A percentile compares a stretch with the other conserved stretches of the same genome.
Evolutionary conservation across 768 basidiomycete species (phyloP).

Genomic region (Ramaria sp.): DNA sequence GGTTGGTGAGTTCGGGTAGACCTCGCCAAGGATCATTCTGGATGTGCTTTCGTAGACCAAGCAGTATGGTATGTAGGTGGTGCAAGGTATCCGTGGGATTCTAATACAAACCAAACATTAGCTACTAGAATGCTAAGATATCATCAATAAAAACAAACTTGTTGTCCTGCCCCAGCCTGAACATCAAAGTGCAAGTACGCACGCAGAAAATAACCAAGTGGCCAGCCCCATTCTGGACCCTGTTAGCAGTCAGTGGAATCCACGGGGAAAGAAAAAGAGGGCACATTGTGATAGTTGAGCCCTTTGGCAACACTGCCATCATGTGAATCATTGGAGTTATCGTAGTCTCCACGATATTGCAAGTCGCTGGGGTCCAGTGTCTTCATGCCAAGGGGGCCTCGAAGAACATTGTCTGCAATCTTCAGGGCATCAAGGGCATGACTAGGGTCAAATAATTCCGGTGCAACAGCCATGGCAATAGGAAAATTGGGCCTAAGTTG

Average conservation of each 20-base stretch:
- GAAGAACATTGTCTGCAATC: slow-evolving; percentile 70
- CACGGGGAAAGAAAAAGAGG: slow-evolving; percentile 7
- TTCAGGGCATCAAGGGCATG: slow-evolving; percentile 74
- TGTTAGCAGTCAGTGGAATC: slow-evolving; percentile 22
- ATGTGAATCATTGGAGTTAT: slow-evolving; percentile 86
- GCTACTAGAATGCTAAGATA: neutral
- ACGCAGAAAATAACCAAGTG: slow-evolving; percentile 87
- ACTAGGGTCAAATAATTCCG: slow-evolving; percentile 78
- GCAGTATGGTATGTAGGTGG: slow-evolving; percentile 63
- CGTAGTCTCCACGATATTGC: slow-evolving; percentile 86
- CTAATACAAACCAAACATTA: slow-evolving; percentile 25
- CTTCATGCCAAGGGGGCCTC: slow-evolving; percentile 93
- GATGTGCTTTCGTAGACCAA: slow-evolving; percentile 64
- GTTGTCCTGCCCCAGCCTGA: slow-evolving; percentile 50
- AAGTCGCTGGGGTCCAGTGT: slow-evolving; percentile 81
- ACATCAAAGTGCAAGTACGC: slow-evolving; percentile 88
- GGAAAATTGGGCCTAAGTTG: slow-evolving; percentile 91
- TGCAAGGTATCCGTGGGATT: slow-evolving; percentile 66
- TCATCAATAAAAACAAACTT: slow-evolving; percentile 33
- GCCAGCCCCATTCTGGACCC: slow-evolving; percentile 96
- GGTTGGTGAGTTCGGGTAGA: slow-evolving; percentile 86
- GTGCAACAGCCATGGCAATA: slow-evolving; percentile 94
- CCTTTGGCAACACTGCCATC: slow-evolving; percentile 86
- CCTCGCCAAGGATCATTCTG: slow-evolving; percentile 83
- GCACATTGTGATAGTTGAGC: slow-evolving; percentile 86